A percentile compares a stretch with the other conserved stretches of the same genome.
Evolutionary conservation across 441 rosid genomes (phyloP).

Genomic region (Aquilaria agallochum): DNA sequence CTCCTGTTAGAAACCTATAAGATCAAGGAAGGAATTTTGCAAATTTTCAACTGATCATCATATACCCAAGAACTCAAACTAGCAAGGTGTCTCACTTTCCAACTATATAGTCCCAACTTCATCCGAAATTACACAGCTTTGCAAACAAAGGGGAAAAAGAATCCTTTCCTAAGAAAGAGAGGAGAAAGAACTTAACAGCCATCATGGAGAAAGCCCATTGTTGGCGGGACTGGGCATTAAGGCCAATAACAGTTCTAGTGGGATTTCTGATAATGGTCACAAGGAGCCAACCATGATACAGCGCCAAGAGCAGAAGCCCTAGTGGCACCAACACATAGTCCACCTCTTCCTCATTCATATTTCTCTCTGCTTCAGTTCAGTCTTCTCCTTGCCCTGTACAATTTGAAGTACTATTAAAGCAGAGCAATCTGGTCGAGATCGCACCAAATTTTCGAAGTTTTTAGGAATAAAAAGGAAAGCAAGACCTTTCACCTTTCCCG

Average conservation of each 20-base stretch:
- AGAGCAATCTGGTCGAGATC: too few species aligned
- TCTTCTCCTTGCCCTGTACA: too few species aligned
- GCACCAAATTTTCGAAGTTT: too few species aligned
- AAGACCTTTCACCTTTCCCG: too few species aligned
- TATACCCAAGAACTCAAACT: too few species aligned
- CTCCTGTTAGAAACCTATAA: too few species aligned
- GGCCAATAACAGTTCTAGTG: constrained; percentile 56
- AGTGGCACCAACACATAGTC: constrained; percentile 59
- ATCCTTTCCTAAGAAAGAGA: not conserved
- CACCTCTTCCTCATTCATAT: constrained; percentile 44
- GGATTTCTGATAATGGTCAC: constrained; percentile 42
- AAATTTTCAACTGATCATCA: too few species aligned
- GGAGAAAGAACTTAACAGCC: constrained; percentile 37
- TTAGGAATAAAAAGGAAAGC: too few species aligned
- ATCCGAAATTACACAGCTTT: not conserved
- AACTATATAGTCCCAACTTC: too few species aligned
- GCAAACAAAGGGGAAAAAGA: not conserved
- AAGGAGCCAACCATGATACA: constrained; percentile 71
- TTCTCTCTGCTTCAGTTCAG: not conserved
- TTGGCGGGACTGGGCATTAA: constrained; percentile 73
- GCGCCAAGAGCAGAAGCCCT: constrained; percentile 45
- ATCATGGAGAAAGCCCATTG: constrained; percentile 82
- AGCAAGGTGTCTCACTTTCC: too few species aligned
- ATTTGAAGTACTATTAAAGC: too few species aligned
- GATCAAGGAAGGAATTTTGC: too few species aligned